Conservation (phyloP, 441 rosid genomes). For the Gossypium lobatum region DNA sequence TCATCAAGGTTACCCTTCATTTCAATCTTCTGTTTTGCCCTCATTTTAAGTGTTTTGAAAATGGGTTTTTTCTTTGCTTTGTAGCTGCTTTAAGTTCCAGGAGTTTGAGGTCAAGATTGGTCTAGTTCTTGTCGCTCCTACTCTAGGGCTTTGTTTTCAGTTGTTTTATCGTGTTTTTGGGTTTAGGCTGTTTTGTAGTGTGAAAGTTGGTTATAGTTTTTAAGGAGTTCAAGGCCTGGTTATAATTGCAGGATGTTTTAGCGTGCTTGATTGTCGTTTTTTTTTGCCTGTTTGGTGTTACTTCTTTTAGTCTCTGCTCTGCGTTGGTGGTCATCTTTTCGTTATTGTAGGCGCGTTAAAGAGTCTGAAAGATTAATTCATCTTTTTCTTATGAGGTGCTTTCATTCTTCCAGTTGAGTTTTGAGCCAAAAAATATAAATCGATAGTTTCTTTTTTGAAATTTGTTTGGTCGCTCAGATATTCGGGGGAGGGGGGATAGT, state of each 20-base stretch:
- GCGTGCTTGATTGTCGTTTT: background rate
- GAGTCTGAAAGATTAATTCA: background rate
- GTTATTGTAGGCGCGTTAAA: background rate
- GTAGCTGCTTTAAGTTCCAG: background rate
- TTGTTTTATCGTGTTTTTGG: slow-evolving; percentile 1
- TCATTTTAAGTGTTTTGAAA: background rate
- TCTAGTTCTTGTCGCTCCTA: background rate
- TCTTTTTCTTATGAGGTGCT: background rate
- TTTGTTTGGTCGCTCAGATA: background rate
- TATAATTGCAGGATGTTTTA: background rate
- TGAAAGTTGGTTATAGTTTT: background rate
- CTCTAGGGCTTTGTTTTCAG: background rate
- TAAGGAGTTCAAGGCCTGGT: background rate
- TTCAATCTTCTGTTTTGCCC: background rate
- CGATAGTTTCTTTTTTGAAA: background rate
- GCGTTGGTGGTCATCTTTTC: background rate
- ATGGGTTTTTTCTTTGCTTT: slow-evolving; percentile 9
- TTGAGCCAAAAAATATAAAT: background rate
- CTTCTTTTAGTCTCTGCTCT: background rate
- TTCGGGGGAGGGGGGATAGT: background rate
- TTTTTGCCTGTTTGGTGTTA: background rate
- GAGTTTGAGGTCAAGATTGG: background rate
- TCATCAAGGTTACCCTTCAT: slow-evolving; percentile 38
- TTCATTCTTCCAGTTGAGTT: background rate
- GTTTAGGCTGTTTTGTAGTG: slow-evolving; percentile 5